Conservation (phyloP, 2,329 filamentous ascomycete species). For the Sphaceloma murrayae region DNA sequence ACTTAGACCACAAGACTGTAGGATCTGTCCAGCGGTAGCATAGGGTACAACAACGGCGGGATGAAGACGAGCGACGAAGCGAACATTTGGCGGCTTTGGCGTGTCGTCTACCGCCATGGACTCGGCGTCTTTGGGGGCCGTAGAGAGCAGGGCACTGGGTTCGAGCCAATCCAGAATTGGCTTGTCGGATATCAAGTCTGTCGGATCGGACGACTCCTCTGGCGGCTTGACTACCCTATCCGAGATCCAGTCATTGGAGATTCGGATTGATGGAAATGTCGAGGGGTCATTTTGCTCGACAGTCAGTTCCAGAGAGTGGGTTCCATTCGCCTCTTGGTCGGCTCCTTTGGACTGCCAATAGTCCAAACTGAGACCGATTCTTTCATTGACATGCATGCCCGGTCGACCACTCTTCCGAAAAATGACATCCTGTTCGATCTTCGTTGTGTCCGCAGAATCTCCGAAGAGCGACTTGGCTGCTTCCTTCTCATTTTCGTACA, state of each 20-base stretch:
- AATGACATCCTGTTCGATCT: constrained; percentile 49
- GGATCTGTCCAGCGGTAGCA: constrained; percentile 52
- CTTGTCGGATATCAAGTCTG: constrained; percentile 29
- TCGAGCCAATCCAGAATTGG: constrained; percentile 58
- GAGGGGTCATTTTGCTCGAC: constrained; percentile 44
- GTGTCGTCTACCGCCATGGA: constrained; percentile 47
- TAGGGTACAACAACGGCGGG: constrained; percentile 64
- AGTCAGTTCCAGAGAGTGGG: constrained; percentile 60
- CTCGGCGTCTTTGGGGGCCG: constrained; percentile 25
- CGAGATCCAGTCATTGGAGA: constrained; percentile 67
- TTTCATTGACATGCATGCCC: constrained; percentile 57
- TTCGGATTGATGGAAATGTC: constrained; percentile 52
- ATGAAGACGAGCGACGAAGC: constrained; percentile 65
- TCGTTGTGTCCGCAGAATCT: constrained; percentile 37
- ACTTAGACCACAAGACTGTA: constrained; percentile 39
- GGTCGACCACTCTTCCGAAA: constrained; percentile 63
- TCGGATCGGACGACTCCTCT: constrained; percentile 24
- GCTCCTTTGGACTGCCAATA: constrained; percentile 52
- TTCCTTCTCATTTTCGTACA: constrained; percentile 63
- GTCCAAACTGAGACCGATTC: constrained; percentile 60
- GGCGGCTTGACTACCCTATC: constrained; percentile 51
- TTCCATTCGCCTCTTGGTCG: constrained; percentile 32
- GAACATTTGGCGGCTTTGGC: constrained; percentile 56
- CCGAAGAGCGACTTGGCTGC: constrained; percentile 36
- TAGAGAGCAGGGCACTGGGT: constrained; percentile 50